Evolutionary conservation across 208 protist genomes (phyloP).

Genomic region (Acanthamoeba sp.): DNA sequence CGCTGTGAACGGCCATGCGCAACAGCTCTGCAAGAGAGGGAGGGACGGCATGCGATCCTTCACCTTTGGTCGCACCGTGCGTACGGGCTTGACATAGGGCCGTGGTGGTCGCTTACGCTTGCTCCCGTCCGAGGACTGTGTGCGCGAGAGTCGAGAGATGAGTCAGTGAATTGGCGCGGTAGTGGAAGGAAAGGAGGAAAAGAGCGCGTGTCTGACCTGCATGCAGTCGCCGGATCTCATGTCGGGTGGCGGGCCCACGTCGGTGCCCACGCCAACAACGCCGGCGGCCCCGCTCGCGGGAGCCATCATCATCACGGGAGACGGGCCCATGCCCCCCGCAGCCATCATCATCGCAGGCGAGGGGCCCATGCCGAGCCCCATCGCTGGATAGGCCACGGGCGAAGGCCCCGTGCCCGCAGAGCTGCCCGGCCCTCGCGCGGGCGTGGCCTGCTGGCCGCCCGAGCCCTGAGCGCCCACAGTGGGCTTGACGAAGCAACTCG

Average conservation of each 20-base stretch:
- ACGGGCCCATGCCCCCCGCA: not conserved
- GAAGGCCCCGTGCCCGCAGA: not conserved
- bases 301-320: not conserved
- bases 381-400: not conserved
- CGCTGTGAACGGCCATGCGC: no score
- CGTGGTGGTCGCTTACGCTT: slow-evolving; percentile 18
- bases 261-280: not conserved
- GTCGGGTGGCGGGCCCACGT: not conserved
- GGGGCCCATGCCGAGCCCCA: not conserved
- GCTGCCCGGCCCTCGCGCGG: no score
- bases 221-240: not conserved
- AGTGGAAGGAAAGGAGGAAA: not conserved
- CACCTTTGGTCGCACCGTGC: slow-evolving; percentile 29
- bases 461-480: no score
- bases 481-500: no score
- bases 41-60: no score
- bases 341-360: not conserved
- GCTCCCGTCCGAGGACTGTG: not conserved
- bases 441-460: not conserved
- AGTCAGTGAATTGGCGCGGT: not conserved
- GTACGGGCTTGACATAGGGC: slow-evolving; percentile 34
- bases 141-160: not conserved
- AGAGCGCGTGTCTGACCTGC: not conserved
- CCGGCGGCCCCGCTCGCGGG: not conserved
- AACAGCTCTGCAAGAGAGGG: no score